Base-by-base conservation (phyloP, 768 basidiomycete species). In the Gelatoporia subvermispora region DNA sequence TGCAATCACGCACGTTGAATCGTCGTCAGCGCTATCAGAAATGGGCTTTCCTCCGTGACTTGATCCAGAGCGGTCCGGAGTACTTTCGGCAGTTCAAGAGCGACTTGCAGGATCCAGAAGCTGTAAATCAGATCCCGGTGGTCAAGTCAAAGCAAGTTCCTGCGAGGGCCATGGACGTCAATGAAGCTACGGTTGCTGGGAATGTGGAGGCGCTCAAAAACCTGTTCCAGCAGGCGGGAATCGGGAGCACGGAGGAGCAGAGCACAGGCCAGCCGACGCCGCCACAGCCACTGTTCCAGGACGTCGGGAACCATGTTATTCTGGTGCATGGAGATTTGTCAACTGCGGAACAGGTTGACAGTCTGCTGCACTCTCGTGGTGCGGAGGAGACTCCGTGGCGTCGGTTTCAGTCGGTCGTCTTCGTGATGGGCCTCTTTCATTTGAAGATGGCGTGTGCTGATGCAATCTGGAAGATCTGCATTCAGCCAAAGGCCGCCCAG, bases 391-490 rank as follows among this genome's bases (percentile, higher is more conserved):
- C 65, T 5, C 59, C 65, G 0, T 65, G 59, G 59, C 43, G 42
- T 2, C 55, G 65, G 0, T 49, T 68, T 3, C 68, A 73, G 31
- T 59, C 51, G 34, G 43, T 71, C 1, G 49, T 74, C 0, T 71
- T 63, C 40, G 50, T 72, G 0, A 51, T 56, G 0, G 69, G 67
- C 0, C 43, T 70, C 0, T 72, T 72, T 41, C 69, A 68, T 50
- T 45, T 65, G 16, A 68, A 65, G 46, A 69, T 69, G 60, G 63
- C 67, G 0, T 45, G 44, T n/a, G 57, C 56, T 0, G 63, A 69
- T 43, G 56, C 58, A 0, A 16, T 55, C 0, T 56, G 52, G 49
- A n/a, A 41, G 13, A 36, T 50, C 1, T 50, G 50, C 22, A 39
- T 60, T 17, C n/a, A 44, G 37, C 47, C 47, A 9, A 47, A 36